Percentiles rank a stretch among this genome's conserved stretches.
Conservation (phyloP, 2,329 filamentous ascomycete species). For the Claviceps sp. region DNA sequence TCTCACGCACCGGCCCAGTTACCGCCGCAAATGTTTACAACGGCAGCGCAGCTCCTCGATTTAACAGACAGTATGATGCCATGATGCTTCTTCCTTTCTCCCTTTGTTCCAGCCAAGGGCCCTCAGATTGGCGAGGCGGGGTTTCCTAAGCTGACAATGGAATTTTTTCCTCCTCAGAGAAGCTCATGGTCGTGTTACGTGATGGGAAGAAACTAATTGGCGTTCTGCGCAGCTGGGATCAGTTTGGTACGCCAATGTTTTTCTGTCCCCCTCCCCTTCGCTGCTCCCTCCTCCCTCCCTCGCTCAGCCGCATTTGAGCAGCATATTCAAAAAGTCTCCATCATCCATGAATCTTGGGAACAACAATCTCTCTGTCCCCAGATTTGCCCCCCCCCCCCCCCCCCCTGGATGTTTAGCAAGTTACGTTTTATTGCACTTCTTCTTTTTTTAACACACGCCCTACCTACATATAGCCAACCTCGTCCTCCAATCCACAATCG, state of each 20-base stretch:
- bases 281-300: too few relatives aligned
- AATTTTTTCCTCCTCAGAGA: conserved; percentile 48
- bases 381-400: too few relatives aligned
- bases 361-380: neutral
- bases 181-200: conserved; percentile 79
- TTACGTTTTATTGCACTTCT: neutral
- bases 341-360: neutral
- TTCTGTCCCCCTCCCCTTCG: neutral
- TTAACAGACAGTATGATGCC: conserved; percentile 78
- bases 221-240: conserved; percentile 89
- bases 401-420: too few relatives aligned
- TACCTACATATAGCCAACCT: conserved; percentile 57
- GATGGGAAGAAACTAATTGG: conserved; percentile 92
- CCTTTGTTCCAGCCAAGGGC: neutral
- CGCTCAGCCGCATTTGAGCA: too few relatives aligned
- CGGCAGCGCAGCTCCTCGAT: conserved; percentile 86
- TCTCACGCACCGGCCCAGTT: conserved; percentile 46
- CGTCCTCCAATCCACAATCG: conserved; percentile 82
- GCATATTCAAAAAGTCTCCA: neutral
- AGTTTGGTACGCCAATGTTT: conserved; percentile 54
- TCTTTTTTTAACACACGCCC: neutral
- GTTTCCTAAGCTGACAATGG: conserved; percentile 10
- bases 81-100: neutral
- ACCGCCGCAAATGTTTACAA: conserved; percentile 96
- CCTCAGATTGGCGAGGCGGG: neutral